phyloP scores from a whole-genome alignment of 2,329 filamentous ascomycete species.

The Cadophora sp. region DNA sequence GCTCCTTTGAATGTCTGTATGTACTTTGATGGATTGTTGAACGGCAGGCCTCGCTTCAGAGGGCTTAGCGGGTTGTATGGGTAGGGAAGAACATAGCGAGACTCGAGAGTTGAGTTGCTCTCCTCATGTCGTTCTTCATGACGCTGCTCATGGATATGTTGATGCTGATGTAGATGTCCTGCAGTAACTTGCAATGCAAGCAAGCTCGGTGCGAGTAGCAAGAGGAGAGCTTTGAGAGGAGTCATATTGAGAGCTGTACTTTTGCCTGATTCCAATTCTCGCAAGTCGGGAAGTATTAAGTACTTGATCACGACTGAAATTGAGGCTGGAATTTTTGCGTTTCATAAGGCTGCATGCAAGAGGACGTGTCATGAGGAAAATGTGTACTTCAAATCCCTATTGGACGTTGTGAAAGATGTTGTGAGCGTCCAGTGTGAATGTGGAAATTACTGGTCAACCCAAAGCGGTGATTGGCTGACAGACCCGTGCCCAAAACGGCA shows the following conservation, averaged over 20 bases:
- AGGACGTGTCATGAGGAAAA: not conserved
- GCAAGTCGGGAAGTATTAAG: not conserved
- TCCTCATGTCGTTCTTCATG: slow-evolving; percentile 10
- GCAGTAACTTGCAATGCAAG: slow-evolving; percentile 11
- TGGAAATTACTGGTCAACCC: slow-evolving; percentile 11
- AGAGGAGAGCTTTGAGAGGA: not conserved
- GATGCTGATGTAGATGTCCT: slow-evolving; percentile 1
- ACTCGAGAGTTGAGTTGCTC: not conserved
- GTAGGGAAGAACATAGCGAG: slow-evolving; percentile 1
- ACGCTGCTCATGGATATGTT: slow-evolving; percentile 3
- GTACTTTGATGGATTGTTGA: slow-evolving; percentile 26
- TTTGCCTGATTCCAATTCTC: not conserved
- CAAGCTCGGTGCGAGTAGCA: not conserved
- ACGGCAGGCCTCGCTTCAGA: slow-evolving; percentile 31
- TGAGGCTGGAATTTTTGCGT: not conserved
- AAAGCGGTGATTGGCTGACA: slow-evolving; percentile 10
- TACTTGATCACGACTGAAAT: slow-evolving; percentile 12
- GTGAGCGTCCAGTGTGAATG: not conserved
- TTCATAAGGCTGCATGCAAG: slow-evolving; percentile 18
- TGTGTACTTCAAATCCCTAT: not conserved
- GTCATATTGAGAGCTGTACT: slow-evolving; percentile 11
- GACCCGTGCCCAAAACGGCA: not conserved
- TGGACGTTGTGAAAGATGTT: not conserved
- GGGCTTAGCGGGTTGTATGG: slow-evolving; percentile 13
- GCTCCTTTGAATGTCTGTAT: slow-evolving; percentile 30